These are phyloP conservation scores for Petrea volubilis DNA, from an alignment of 257 asterid species.

Conservation along the genomic window DNA sequence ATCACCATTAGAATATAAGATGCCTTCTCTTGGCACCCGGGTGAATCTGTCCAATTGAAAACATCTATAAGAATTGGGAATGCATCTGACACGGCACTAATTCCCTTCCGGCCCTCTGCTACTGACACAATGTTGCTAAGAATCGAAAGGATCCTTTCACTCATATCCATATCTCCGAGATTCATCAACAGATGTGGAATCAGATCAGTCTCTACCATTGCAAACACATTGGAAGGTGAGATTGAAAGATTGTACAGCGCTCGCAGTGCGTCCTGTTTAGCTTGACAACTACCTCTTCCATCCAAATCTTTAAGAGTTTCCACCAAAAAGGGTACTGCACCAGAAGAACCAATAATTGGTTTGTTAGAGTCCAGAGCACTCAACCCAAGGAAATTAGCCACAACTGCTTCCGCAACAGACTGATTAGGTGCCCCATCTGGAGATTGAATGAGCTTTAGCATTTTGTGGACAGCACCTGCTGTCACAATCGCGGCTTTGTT, in stretches of 20 bases:
- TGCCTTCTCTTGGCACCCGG: constrained; percentile 85
- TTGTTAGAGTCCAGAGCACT: constrained; percentile 89
- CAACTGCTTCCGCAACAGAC: constrained; percentile 59
- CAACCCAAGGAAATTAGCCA: constrained; percentile 82
- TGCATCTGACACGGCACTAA: constrained; percentile 50
- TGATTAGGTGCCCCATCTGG: constrained; percentile 30
- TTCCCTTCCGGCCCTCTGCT: constrained; percentile 68
- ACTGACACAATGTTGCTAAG: constrained; percentile 62
- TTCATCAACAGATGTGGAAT: constrained; percentile 49
- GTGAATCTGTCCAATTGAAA: constrained; percentile 77
- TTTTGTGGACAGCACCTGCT: constrained; percentile 85
- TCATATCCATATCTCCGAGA: constrained; percentile 70
- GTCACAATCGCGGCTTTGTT: constrained; percentile 87
- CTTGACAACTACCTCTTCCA: constrained; percentile 30
- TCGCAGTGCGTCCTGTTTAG: constrained; percentile 64
- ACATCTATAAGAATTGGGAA: constrained; percentile 62
- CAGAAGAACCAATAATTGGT: constrained; percentile 74
- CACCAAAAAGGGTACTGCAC: constrained; percentile 68
- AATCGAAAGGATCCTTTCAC: constrained; percentile 73
- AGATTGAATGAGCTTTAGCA: constrained; percentile 58
- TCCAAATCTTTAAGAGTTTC: constrained; percentile 34
- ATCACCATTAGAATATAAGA: constrained; percentile 85
- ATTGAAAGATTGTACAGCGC: constrained; percentile 89
- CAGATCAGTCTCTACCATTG: constrained; percentile 52
- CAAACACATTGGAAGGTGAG: constrained; percentile 44